Base-by-base conservation (phyloP, 306 rosid species). In the Hippophae gyantsensis region DNA sequence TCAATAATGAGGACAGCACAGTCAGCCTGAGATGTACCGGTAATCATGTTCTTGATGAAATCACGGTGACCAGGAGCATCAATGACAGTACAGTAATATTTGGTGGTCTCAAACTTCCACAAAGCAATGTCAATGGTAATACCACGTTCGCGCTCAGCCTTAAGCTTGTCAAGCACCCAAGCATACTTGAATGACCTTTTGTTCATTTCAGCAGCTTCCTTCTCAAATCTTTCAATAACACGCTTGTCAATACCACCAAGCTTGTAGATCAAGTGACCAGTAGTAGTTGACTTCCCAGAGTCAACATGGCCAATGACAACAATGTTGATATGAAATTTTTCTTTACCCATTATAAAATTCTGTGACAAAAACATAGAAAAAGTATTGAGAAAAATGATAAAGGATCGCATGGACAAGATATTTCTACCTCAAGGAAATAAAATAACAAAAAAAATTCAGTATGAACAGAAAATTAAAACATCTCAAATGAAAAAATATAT, bases 131-230 rank as follows among this genome's bases (percentile, higher is more conserved):
- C 97, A 46, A 89, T 89, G 9, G 97, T 89, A 58, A 89, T 89
- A 42, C 97, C 97, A 74, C 90, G 86, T 72, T 89, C 97, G 60
- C 95, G 97, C 73, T 89, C 97, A 3, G 97, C 95, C 89, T 89
- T 86, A 7, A 89, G 89, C 78, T 89, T 89, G 89, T 89, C 97
- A 25, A 89, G 80, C 60, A 89, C 95, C 97, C 97, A 89, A 0
- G 97, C 97, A 54, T 89, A 89, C 87, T 89, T 89, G 87, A 89
- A 89, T 0, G 97, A 89, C 48, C 97, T 66, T 80, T 89, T 89
- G 87, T 89, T 89, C 97, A 89, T 89, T 86, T 85, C 97, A 52
- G 95, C 83, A 58, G 97, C 97, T 74, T 89, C 97, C 43, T 86
- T 89, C 84, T 89, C 97, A 2, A 89, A 89, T 59, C 95, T 81